phyloP scores from a whole-genome alignment of 2,329 filamentous ascomycete species.

The Sarocladium strictum region DNA sequence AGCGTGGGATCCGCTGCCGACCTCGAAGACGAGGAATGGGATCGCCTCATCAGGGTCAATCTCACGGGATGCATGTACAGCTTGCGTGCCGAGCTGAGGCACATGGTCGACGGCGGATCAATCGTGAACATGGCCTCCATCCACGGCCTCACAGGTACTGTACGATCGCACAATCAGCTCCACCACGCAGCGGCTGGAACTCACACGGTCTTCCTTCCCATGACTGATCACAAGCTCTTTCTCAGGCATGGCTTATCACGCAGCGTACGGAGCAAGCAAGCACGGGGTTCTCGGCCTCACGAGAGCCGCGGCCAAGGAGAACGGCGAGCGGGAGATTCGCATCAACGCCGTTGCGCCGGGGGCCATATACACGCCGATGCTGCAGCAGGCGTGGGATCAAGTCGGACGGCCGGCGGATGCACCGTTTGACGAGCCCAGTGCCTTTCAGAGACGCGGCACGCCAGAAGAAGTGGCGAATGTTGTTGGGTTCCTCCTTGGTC shows the following conservation, averaged over 20 bases:
- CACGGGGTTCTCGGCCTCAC: slow-evolving; percentile 32
- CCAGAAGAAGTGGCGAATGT: slow-evolving; percentile 30
- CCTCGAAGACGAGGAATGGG: slow-evolving; percentile 41
- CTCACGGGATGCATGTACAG: slow-evolving; percentile 48
- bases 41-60: slow-evolving; percentile 42
- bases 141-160: slow-evolving; percentile 35
- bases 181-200: no score
- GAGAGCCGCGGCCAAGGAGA: slow-evolving; percentile 30
- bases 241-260: slow-evolving; percentile 27
- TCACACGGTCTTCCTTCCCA: no score
- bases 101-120: slow-evolving; percentile 37
- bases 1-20: slow-evolving; percentile 33
- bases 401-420: slow-evolving; percentile 27
- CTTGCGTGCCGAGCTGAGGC: slow-evolving; percentile 38
- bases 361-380: slow-evolving; percentile 43
- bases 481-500: slow-evolving; percentile 28
- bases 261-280: slow-evolving; percentile 34
- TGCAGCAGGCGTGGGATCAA: slow-evolving; percentile 36
- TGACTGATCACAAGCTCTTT: slow-evolving; percentile 13
- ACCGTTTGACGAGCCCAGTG: slow-evolving; percentile 34
- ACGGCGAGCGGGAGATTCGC: slow-evolving; percentile 36
- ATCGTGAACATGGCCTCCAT: slow-evolving; percentile 53
- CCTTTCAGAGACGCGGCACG: slow-evolving; percentile 37
- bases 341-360: slow-evolving; percentile 43
- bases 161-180: neutral